phyloP scores from a whole-genome alignment of 2,329 filamentous ascomycete genomes.

The Plenodomus biglobosus region DNA sequence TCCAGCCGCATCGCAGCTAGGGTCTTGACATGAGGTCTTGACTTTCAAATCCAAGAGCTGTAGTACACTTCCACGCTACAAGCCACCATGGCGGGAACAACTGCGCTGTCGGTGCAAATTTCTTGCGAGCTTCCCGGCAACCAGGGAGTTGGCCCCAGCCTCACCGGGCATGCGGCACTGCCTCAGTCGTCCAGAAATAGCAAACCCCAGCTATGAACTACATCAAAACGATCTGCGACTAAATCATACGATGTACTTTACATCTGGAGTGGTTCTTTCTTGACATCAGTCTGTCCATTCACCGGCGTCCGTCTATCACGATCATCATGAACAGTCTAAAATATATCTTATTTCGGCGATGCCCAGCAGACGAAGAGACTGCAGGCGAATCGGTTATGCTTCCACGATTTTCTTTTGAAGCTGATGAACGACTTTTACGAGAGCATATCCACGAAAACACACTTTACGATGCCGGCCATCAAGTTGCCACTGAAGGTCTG shows the following conservation, averaged over 20 bases:
- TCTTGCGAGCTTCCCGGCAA: background rate
- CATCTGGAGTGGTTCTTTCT: background rate
- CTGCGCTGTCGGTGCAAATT: background rate
- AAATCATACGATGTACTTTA: background rate
- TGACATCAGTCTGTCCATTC: background rate
- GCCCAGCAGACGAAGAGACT: constrained; percentile 6
- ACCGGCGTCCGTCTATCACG: background rate
- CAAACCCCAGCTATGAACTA: background rate
- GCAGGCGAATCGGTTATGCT: constrained; percentile 9
- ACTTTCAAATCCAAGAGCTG: background rate
- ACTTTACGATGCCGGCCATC: constrained; percentile 10
- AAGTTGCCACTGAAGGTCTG: constrained; percentile 3
- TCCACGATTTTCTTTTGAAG: constrained; percentile 25
- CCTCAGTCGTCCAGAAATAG: constrained; percentile 9
- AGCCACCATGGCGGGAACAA: background rate
- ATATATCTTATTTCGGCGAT: constrained; percentile 10
- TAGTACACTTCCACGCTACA: background rate
- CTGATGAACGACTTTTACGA: constrained; percentile 19
- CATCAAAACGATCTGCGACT: background rate
- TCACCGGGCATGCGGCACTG: constrained; percentile 19
- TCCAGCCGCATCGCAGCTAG: background rate
- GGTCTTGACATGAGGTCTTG: background rate
- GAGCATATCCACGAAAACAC: constrained; percentile 18
- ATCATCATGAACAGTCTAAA: constrained; percentile 14
- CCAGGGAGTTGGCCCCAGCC: constrained; percentile 4